Percentiles rank a stretch among this genome's conserved stretches.
Evolutionary conservation across 345 rosid genomes (phyloP).

Genomic region (Salix caprea): DNA sequence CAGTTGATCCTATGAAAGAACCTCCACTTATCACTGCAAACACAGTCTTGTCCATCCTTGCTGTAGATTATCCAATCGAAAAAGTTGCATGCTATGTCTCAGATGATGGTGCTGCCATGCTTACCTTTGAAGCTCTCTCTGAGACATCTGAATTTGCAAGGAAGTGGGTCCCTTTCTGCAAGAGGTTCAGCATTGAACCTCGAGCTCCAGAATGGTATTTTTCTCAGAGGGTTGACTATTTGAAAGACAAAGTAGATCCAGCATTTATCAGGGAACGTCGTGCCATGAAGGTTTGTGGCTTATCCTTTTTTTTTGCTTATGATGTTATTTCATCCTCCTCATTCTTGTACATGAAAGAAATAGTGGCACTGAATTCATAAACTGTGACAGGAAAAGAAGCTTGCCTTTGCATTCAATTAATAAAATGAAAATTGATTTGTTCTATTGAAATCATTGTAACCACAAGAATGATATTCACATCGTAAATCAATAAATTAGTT

Average conservation of each 20-base stretch:
- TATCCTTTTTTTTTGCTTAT: neutral
- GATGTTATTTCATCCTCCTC: neutral
- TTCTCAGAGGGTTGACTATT: constrained; percentile 66
- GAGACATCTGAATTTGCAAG: constrained; percentile 89
- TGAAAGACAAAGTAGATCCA: constrained; percentile 68
- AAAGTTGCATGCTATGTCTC: constrained; percentile 91
- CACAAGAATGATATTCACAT: neutral
- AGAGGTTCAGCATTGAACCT: constrained; percentile 71
- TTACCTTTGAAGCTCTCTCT: constrained; percentile 86
- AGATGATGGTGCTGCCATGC: constrained; percentile 98
- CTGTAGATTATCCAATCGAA: constrained; percentile 83
- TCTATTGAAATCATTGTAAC: neutral
- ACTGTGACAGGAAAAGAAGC: neutral
- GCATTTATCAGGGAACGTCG: constrained; percentile 71
- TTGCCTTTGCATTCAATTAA: neutral
- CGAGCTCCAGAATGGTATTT: constrained; percentile 96
- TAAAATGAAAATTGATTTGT: neutral
- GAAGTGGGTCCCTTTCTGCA: constrained; percentile 93
- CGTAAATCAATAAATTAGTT: neutral
- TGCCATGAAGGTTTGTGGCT: constrained; percentile 67
- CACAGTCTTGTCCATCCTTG: constrained; percentile 86
- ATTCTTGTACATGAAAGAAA: neutral
- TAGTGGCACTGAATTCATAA: neutral
- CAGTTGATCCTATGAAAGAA: constrained; percentile 90
- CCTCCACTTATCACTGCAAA: constrained; percentile 93